Percentiles rank a stretch among this genome's conserved stretches.
Conservation (phyloP, 805 yeast species). For the Groenewaldozyma salmanticensis region DNA sequence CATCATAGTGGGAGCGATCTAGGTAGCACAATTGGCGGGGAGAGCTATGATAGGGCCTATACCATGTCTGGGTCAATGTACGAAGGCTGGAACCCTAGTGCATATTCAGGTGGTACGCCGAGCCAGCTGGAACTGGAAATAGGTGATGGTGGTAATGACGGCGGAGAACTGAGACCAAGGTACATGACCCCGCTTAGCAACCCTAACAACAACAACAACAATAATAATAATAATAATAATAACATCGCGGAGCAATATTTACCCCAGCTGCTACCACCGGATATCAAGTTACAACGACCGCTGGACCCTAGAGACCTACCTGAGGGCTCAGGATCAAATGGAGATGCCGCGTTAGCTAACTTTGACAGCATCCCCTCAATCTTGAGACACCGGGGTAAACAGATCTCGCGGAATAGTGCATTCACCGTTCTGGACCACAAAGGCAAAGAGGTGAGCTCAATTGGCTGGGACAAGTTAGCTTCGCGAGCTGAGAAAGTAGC, state of each 20-base stretch:
- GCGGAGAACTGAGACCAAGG: too few relatives aligned
- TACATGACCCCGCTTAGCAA: too few relatives aligned
- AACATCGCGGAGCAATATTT: too few relatives aligned
- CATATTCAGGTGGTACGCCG: too few relatives aligned
- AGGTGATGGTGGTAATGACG: too few relatives aligned
- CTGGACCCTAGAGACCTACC: conserved; percentile 49
- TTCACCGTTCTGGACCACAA: conserved; percentile 60
- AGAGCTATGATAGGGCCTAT: not conserved
- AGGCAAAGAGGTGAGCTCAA: conserved; percentile 69
- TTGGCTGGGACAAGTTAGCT: conserved; percentile 86
- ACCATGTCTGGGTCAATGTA: not conserved
- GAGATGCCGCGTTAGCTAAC: conserved; percentile 22
- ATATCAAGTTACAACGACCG: conserved; percentile 41
- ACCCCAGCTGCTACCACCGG: too few relatives aligned
- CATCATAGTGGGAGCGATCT: too few relatives aligned
- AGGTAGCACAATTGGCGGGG: not conserved
- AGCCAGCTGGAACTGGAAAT: too few relatives aligned
- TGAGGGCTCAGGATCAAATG: conserved; percentile 24
- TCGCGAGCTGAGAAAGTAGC: conserved; percentile 81
- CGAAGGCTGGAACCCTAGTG: not conserved
- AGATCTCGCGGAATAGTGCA: conserved; percentile 60
- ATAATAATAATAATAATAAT: too few relatives aligned
- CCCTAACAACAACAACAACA: not conserved
- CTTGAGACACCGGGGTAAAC: conserved; percentile 59
- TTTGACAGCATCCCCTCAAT: conserved; percentile 62